Percentiles rank a stretch among this genome's conserved stretches.
Conservation (phyloP, 2,329 filamentous ascomycete genomes). For the Gaeumannomyces sp. region DNA sequence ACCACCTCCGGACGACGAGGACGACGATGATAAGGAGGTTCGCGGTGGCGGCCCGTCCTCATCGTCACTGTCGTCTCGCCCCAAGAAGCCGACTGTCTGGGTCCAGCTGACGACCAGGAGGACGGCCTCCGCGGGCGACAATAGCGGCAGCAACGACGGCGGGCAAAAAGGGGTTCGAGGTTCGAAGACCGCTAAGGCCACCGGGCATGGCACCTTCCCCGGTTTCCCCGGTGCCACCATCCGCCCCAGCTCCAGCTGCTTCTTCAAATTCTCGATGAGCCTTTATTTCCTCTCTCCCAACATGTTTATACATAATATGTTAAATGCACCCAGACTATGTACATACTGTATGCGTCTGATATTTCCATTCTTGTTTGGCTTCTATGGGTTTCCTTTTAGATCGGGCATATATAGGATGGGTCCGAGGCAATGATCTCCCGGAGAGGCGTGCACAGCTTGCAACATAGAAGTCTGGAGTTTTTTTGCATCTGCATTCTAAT, state of each 20-base stretch:
- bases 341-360: neutral
- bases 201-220: neutral
- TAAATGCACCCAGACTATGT: neutral
- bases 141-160: neutral
- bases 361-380: neutral
- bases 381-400: neutral
- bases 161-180: conserved; percentile 4
- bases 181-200: conserved; percentile 5
- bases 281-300: neutral
- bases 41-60: neutral
- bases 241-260: neutral
- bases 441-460: neutral
- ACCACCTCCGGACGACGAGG: neutral
- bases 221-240: neutral
- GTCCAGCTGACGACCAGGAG: neutral
- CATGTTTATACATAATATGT: neutral
- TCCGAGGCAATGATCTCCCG: neutral
- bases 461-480: neutral
- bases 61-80: neutral
- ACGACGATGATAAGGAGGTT: neutral
- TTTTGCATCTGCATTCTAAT: neutral
- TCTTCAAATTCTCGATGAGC: neutral
- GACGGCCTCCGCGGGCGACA: neutral
- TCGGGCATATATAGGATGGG: neutral
- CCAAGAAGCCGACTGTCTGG: conserved; percentile 2